phyloP scores from a whole-genome alignment of 352 stramenopile species.

The Phytopythium ostracodes region DNA sequence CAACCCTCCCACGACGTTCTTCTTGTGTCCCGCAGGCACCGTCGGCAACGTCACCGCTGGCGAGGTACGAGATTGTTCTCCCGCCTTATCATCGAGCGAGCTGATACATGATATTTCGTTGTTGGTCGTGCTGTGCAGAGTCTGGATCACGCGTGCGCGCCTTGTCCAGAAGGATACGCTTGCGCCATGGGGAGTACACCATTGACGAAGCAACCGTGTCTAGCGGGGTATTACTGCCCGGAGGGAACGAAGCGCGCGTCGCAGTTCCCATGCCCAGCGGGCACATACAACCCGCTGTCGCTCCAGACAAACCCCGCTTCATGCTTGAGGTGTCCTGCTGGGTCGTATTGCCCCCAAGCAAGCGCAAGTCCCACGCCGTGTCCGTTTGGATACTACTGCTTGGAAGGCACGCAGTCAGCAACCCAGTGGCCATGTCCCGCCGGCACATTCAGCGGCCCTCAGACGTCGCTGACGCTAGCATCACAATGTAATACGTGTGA shows the following conservation, averaged over 20 bases:
- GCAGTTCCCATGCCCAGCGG: conserved; percentile 82
- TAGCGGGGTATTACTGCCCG: conserved; percentile 65
- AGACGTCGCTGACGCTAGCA: conserved; percentile 41
- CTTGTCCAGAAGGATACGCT: conserved; percentile 70
- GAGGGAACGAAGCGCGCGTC: conserved; percentile 54
- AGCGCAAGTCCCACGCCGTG: conserved; percentile 46
- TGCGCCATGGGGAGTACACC: conserved; percentile 78
- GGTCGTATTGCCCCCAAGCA: conserved; percentile 62
- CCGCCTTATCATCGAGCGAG: background rate
- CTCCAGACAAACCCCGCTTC: conserved; percentile 42
- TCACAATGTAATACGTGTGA: conserved; percentile 56
- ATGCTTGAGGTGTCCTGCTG: conserved; percentile 56
- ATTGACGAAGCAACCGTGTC: conserved; percentile 58
- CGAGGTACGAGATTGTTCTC: conserved; percentile 29
- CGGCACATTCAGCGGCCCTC: conserved; percentile 76
- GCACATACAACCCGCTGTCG: conserved; percentile 71
- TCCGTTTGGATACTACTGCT: conserved; percentile 82
- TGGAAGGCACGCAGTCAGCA: conserved; percentile 47
- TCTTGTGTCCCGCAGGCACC: conserved; percentile 82
- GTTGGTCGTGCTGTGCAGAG: conserved; percentile 29
- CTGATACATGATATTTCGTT: background rate
- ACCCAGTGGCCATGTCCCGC: conserved; percentile 84
- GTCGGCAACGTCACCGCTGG: conserved; percentile 82
- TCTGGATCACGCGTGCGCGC: conserved; percentile 68
- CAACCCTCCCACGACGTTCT: conserved; percentile 81